Base-by-base conservation (phyloP, 2,329 filamentous ascomycete species). In the Xylariaceae sp. region DNA sequence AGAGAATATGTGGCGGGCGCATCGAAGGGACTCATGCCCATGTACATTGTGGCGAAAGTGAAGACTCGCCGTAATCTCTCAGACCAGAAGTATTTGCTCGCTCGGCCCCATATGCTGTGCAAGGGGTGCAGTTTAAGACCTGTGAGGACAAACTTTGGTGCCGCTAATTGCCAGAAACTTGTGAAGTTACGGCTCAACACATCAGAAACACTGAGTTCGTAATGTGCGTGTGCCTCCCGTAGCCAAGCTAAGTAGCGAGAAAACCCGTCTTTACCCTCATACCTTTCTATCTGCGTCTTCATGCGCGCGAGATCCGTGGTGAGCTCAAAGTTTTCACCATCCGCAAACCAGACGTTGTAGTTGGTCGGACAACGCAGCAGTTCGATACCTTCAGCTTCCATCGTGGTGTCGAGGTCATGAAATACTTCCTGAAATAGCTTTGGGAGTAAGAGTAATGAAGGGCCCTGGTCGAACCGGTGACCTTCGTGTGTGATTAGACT, bases 31-130 rank as follows among this genome's bases (percentile, higher is more conserved):
- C 77, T 83, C 86, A 90, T 90, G 0, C 87, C 87, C 82, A 90
- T 86, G 62, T 90, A 90, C 86, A 90, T 90, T 58, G 83, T 89
- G 18, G 81, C 85, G 66, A 90, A 90, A 0, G 86, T 89, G 56
- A 90, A 90, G 0, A 86, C 85, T 22, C 85, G 71, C 52, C 86
- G 73, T 59, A 90, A 62, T 49, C 85, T 72, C 62, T 89, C 86
- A 0, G 83, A 85, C 73, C 74, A 77, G 65, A 90, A 90, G 60
- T 89, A 89, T 53, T 75, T 76, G 22, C 78, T 73, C 3, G 85
- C 82, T 27, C 87, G 70, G 6, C 73, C 72, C 71, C 84, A 90
- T 14, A 89, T 86, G 58, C 77, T 85, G 64, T 89, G 82, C 54
- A 89, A 83, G 0, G 85, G 85, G 70, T 89, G 86, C 48, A 90